Percentiles rank a stretch among this genome's conserved stretches.
Conservation (phyloP, 108 stramenopile genomes). For the Cyclostephanos tholiformis region DNA sequence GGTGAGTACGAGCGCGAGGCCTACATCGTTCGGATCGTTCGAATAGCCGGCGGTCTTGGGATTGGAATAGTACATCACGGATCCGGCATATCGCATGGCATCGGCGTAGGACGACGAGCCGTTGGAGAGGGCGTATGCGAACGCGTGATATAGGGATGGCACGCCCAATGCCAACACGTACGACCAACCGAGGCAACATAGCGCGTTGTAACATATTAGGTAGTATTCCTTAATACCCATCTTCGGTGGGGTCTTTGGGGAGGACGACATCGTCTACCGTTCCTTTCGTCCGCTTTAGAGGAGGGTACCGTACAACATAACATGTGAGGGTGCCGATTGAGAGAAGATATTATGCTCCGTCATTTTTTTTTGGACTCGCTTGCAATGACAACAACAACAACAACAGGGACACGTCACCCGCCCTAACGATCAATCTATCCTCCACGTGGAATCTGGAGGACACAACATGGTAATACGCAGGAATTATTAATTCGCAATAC, state of each 20-base stretch:
- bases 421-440: too few species aligned
- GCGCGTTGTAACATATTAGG: conserved; percentile 86
- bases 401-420: too few species aligned
- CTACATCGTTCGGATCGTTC: conserved; percentile 7
- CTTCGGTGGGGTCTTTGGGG: not conserved
- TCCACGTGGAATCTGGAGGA: too few species aligned
- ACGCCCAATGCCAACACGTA: conserved; percentile 66
- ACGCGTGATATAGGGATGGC: conserved; percentile 42
- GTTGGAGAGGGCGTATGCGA: conserved; percentile 22
- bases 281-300: not conserved
- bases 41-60: conserved; percentile 57
- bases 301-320: too few species aligned
- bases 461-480: too few species aligned
- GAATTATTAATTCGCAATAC: too few species aligned
- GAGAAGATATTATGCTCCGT: too few species aligned
- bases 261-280: not conserved
- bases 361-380: too few species aligned
- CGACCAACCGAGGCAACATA: conserved; percentile 89
- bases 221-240: conserved; percentile 67
- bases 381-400: too few species aligned
- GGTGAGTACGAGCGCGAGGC: conserved; percentile 52
- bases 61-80: conserved; percentile 35
- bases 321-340: too few species aligned
- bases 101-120: not conserved
- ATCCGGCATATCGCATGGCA: conserved; percentile 20